phyloP scores from a whole-genome alignment of 768 basidiomycete genomes.

The Cubamyces sp. region DNA sequence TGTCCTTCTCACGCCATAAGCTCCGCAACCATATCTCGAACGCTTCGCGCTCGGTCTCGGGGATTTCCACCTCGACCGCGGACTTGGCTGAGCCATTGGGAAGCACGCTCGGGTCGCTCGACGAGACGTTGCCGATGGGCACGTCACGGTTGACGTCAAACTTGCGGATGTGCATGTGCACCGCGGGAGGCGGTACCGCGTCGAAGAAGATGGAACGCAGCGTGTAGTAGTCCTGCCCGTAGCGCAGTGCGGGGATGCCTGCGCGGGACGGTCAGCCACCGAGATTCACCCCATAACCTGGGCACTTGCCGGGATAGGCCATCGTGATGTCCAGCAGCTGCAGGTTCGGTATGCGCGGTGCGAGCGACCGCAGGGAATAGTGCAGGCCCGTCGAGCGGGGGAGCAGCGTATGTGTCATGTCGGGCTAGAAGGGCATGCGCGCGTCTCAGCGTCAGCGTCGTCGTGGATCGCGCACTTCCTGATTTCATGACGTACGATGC shows the following conservation, averaged over 20 bases:
- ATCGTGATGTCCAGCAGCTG: slow-evolving; percentile 90
- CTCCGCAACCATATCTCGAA: slow-evolving; percentile 87
- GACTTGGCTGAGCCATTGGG: slow-evolving; percentile 29
- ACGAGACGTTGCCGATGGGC: slow-evolving; percentile 67
- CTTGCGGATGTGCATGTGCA: slow-evolving; percentile 87
- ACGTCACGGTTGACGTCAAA: slow-evolving; percentile 70
- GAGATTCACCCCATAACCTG: neutral
- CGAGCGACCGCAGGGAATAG: slow-evolving; percentile 80
- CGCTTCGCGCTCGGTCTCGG: slow-evolving; percentile 37
- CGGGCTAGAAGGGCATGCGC: slow-evolving; percentile 51
- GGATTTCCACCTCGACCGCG: slow-evolving; percentile 33
- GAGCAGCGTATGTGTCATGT: slow-evolving; percentile 80
- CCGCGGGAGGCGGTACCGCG: slow-evolving; percentile 76
- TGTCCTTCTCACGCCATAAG: slow-evolving; percentile 88
- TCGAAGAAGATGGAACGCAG: slow-evolving; percentile 86
- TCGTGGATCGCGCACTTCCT: neutral
- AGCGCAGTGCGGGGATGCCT: slow-evolving; percentile 80
- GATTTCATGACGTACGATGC: slow-evolving; percentile 64
- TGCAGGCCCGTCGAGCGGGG: slow-evolving; percentile 93
- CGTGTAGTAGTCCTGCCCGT: slow-evolving; percentile 89
- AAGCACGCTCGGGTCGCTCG: slow-evolving; percentile 38
- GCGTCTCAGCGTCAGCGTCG: neutral
- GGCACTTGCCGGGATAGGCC: slow-evolving; percentile 77
- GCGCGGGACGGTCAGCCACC: slow-evolving; percentile 3
- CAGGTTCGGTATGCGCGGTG: slow-evolving; percentile 75